Evolutionary conservation across 169 alveolate genomes (phyloP).

Genomic region (Cryptosporidium canis): DNA sequence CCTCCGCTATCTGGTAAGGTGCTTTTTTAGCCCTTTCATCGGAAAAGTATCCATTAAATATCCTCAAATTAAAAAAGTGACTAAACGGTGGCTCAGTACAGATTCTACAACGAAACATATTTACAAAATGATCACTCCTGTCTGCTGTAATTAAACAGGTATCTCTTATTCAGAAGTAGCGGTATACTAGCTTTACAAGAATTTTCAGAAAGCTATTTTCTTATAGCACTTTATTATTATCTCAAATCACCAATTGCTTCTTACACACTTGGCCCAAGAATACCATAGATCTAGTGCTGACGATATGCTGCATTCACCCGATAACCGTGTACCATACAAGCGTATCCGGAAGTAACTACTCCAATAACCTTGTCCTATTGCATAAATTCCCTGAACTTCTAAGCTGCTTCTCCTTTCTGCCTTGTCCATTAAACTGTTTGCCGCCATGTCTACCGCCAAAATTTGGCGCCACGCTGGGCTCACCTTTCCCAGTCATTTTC

Average conservation of each 20-base stretch:
- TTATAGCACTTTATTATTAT: not conserved
- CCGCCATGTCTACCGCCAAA: conserved; percentile 73
- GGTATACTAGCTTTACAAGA: not conserved
- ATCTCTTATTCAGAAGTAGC: not conserved
- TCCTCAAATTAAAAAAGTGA: conserved; percentile 46
- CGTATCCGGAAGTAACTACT: not conserved
- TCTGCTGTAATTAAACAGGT: not conserved
- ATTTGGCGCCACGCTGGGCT: not conserved
- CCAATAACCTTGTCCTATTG: not conserved
- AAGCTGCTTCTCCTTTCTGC: not conserved
- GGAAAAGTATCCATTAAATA: conserved; percentile 59
- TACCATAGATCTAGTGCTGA: not conserved
- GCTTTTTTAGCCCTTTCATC: conserved; percentile 40
- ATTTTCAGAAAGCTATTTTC: not conserved
- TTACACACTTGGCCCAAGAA: not conserved
- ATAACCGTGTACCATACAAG: not conserved
- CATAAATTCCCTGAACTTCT: not conserved
- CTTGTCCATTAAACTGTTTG: not conserved
- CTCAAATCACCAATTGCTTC: not conserved
- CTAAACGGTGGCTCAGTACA: conserved; percentile 72
- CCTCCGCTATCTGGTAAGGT: conserved; percentile 33
- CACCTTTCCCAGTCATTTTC: not conserved
- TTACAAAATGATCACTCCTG: not conserved
- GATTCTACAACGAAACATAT: conserved; percentile 70
- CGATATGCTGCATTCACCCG: not conserved